Conservation (phyloP, 179 eudicot genomes). For the Spinacia oleracea region DNA sequence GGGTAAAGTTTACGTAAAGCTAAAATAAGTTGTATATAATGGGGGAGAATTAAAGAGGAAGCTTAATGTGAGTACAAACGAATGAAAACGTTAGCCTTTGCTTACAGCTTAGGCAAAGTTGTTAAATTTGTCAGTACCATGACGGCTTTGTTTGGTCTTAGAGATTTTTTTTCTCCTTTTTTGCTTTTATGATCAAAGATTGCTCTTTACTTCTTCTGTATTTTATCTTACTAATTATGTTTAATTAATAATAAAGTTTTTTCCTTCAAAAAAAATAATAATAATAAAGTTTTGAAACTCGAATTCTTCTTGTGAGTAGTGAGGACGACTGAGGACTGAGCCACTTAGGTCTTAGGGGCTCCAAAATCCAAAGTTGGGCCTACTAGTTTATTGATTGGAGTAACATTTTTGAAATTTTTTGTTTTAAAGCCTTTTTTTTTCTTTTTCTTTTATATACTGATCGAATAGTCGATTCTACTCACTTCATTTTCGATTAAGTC, state of each 20-base stretch:
- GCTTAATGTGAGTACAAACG: conserved; percentile 11
- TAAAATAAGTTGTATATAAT: conserved; percentile 3
- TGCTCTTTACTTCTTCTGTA: neutral
- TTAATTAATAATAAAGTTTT: too few relatives aligned
- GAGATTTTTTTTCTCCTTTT: neutral
- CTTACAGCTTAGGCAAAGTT: conserved; percentile 36
- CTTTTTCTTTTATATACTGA: too few relatives aligned
- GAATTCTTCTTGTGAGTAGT: neutral
- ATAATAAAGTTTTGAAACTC: conserved; percentile 13
- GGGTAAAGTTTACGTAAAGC: conserved; percentile 40
- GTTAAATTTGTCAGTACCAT: conserved; percentile 34
- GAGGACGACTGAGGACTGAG: neutral
- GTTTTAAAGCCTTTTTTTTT: too few relatives aligned
- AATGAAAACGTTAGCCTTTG: conserved; percentile 22
- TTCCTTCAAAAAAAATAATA: too few relatives aligned
- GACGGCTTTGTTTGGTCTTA: conserved; percentile 24
- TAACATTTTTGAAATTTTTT: neutral
- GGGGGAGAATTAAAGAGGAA: conserved; percentile 16
- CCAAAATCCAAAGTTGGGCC: conserved; percentile 17
- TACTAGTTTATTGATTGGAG: neutral
- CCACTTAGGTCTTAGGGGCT: conserved; percentile 12
- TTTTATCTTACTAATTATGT: neutral
- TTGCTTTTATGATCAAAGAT: conserved; percentile 10
- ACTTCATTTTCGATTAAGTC: too few relatives aligned
- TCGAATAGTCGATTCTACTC: too few relatives aligned